A percentile compares a stretch with the other conserved stretches of the same genome.
Conservation (phyloP, 768 basidiomycete genomes). For the Scleroderma citrinum region DNA sequence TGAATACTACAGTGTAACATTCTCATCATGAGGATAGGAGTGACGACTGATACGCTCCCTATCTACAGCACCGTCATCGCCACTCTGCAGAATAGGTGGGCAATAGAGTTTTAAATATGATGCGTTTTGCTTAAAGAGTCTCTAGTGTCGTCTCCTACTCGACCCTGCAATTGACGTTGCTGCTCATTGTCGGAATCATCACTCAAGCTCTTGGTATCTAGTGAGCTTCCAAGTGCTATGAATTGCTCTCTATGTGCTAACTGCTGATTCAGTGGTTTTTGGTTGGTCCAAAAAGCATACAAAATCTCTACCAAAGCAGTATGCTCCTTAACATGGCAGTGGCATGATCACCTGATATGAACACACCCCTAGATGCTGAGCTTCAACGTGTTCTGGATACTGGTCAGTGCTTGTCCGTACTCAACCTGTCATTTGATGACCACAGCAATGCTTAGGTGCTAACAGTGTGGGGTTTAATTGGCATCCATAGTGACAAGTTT, state of each 20-base stretch:
- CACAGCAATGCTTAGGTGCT: constrained; percentile 42
- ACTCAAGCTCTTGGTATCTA: constrained; percentile 65
- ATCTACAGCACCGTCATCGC: background rate
- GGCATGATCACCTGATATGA: background rate
- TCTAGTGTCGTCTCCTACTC: constrained; percentile 64
- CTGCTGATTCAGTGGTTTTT: constrained; percentile 42
- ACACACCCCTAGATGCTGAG: constrained; percentile 50
- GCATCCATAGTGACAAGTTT: constrained; percentile 67
- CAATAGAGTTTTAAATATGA: background rate
- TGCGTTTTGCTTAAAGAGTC: background rate
- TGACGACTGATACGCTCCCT: background rate
- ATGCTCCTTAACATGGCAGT: background rate
- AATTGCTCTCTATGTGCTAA: background rate
- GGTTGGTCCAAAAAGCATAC: constrained; percentile 63
- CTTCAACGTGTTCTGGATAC: constrained; percentile 69
- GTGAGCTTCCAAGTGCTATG: constrained; percentile 31
- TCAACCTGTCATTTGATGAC: background rate
- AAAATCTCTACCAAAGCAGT: constrained; percentile 58
- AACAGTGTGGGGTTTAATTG: constrained; percentile 70
- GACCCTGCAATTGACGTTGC: constrained; percentile 60
- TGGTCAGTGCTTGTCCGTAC: constrained; percentile 34
- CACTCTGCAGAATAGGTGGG: background rate
- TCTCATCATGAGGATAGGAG: background rate
- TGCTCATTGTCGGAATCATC: constrained; percentile 61
- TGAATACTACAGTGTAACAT: constrained; percentile 68